Evolutionary conservation across 1,139 yeast species (phyloP), one percentile per base, ranked within the genome.

Genomic region (Debaryomyces psychrophilus): DNA sequence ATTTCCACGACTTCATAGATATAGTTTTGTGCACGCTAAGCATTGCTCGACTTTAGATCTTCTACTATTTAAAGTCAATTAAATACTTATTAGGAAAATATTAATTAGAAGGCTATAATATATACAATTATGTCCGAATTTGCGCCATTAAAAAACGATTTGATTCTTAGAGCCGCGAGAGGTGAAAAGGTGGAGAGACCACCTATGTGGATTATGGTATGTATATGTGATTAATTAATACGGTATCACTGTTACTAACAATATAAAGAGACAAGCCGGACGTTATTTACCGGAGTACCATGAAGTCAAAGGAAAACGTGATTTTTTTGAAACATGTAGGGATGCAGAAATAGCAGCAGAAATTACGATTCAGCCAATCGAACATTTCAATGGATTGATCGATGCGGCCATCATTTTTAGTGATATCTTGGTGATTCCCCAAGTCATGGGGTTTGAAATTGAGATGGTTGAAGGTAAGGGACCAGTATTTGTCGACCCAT

Each of bases 381-480:
- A 86, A 48, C 96, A 89, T 58, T 93, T 83, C 61, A 85, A 85
- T 45, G 98, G 97, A 0, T 76, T 90, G 47, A 78, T 93, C 44
- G 99, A 93, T 62, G 99, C 98, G 3, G 99, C 99, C 8, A 93
- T 93, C 57, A 93, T 93, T 50, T 93, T 95, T 70, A 85, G 93
- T 61, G 99, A 93, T 65, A 93, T 93, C 57, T 76, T 93, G 51
- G 99, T 93, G 36, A 87, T 93, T 47, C 99, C 99, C 2, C 99
- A 93, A 69, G 99, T 98, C 5, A 87, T 93, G 92, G 99, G 99
- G 15, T 89, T 92, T 86, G 85, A 81, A 47, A 96, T 93, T 37
- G 85, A 88, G 61, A 93, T 93, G 96, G 73, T 89, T 37, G 99
- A 93, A 51, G 95, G 96, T 43, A 85, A 86, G 52, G 99, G 99